A percentile compares a stretch with the other conserved stretches of the same genome.
Conservation (phyloP, 78 protist species). For the Polysphondylium violaceum region DNA sequence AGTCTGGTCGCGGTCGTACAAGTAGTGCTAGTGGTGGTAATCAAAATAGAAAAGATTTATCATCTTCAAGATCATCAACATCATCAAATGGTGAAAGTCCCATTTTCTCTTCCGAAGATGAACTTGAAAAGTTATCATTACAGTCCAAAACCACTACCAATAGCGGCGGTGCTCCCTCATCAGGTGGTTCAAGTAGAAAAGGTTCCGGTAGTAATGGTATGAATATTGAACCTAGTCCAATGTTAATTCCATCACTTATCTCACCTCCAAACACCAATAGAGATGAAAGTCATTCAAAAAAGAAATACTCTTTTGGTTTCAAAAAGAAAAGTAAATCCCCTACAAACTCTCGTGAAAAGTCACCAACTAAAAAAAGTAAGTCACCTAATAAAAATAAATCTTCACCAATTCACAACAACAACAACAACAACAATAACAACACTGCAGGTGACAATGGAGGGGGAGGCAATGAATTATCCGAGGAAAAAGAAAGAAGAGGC, state of each 20-base stretch:
- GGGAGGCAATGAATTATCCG: background rate
- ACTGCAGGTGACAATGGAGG: constrained; percentile 4
- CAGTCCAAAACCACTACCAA: background rate
- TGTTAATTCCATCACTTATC: background rate
- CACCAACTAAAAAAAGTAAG: too few species aligned
- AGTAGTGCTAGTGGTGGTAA: too few species aligned
- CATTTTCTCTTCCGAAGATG: constrained; percentile 18
- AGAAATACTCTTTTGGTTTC: too few species aligned
- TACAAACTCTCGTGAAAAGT: too few species aligned
- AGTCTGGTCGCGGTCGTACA: too few species aligned
- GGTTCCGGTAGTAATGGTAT: background rate
- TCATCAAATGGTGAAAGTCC: too few species aligned
- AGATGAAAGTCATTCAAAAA: background rate
- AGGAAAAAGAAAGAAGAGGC: background rate
- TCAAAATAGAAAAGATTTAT: background rate
- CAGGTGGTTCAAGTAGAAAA: background rate
- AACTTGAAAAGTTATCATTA: background rate
- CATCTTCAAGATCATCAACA: background rate
- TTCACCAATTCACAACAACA: too few species aligned
- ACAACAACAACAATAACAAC: too few species aligned
- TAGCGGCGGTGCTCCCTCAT: background rate
- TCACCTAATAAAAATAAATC: too few species aligned
- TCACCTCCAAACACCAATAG: background rate
- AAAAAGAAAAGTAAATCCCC: too few species aligned
- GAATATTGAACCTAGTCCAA: background rate